phyloP scores from a whole-genome alignment of 1,284 basidiomycete species.

The Puccinia brachypodii region DNA sequence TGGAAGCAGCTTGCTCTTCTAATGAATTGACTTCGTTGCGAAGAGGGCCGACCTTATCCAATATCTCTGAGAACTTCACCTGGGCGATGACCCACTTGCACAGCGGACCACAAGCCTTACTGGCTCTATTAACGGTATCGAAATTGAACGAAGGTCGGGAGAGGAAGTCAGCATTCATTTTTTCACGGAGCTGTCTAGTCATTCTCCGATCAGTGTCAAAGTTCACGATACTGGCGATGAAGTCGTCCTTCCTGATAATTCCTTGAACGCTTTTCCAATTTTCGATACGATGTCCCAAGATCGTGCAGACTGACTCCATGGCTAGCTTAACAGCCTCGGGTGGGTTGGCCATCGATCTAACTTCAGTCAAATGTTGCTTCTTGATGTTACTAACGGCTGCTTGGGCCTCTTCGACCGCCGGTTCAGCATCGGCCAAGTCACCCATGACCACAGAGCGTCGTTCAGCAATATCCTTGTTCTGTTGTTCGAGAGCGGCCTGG shows the following conservation, averaged over 20 bases:
- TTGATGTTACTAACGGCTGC: constrained; percentile 96
- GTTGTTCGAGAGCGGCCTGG: constrained; percentile 84
- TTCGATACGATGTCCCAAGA: constrained; percentile 96
- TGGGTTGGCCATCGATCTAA: constrained; percentile 96
- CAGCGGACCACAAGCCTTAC: constrained; percentile 94
- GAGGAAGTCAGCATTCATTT: constrained; percentile 92
- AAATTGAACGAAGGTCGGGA: constrained; percentile 90
- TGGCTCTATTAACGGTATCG: constrained; percentile 90
- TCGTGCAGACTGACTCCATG: constrained; percentile 98
- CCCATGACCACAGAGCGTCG: constrained; percentile 85
- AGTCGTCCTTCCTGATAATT: constrained; percentile 95
- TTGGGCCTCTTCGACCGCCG: constrained; percentile 92
- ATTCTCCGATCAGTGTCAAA: constrained; percentile 91
- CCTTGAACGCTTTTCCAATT: constrained; percentile 95
- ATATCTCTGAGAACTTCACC: constrained; percentile 93
- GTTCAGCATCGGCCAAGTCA: constrained; percentile 96
- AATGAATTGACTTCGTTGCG: constrained; percentile 92
- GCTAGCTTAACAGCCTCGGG: constrained; percentile 96
- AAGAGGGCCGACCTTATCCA: constrained; percentile 95
- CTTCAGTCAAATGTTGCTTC: constrained; percentile 93
- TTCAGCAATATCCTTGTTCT: constrained; percentile 85
- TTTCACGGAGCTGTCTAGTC: constrained; percentile 83
- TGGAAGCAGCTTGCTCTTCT: constrained; percentile 85
- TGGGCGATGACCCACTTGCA: constrained; percentile 99
- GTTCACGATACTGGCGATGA: constrained; percentile 93